Percentiles rank a stretch among this genome's conserved stretches.
Evolutionary conservation across 148 eudicot genomes (phyloP).

Genomic region (Arbutus unedo): DNA sequence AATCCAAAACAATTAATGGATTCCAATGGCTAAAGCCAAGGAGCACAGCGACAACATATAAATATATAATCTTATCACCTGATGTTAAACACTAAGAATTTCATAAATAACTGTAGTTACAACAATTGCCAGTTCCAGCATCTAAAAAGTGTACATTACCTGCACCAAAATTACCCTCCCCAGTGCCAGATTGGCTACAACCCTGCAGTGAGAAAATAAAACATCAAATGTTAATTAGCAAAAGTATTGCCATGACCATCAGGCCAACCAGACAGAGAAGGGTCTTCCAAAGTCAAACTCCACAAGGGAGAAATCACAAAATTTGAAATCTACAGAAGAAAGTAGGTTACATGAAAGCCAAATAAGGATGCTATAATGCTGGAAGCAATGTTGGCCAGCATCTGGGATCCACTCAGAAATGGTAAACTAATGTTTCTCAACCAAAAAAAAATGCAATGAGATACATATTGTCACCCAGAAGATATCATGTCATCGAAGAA

Average conservation of each 20-base stretch:
- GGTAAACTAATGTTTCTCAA: not conserved
- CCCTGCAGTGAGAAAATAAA: slow-evolving; percentile 15
- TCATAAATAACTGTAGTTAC: not conserved
- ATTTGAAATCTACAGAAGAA: not conserved
- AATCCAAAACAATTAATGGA: not conserved
- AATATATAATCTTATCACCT: not conserved
- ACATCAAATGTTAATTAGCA: not conserved
- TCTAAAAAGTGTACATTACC: slow-evolving; percentile 16
- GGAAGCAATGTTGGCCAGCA: not conserved
- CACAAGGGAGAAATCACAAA: not conserved
- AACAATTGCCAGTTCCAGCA: not conserved
- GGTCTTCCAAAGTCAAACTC: not conserved
- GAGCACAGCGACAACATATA: too few species aligned
- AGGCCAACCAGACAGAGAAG: not conserved
- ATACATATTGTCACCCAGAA: not conserved
- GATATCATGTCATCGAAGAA: not conserved
- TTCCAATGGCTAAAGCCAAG: not conserved
- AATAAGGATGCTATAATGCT: not conserved
- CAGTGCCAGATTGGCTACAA: slow-evolving; percentile 24
- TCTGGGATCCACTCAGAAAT: not conserved
- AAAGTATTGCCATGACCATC: not conserved
- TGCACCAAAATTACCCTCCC: slow-evolving; percentile 25
- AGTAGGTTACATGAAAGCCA: not conserved
- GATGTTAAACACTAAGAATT: not conserved
- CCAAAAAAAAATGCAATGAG: not conserved